phyloP scores from a whole-genome alignment of 257 asterid species.

The Solanum rostratum region DNA sequence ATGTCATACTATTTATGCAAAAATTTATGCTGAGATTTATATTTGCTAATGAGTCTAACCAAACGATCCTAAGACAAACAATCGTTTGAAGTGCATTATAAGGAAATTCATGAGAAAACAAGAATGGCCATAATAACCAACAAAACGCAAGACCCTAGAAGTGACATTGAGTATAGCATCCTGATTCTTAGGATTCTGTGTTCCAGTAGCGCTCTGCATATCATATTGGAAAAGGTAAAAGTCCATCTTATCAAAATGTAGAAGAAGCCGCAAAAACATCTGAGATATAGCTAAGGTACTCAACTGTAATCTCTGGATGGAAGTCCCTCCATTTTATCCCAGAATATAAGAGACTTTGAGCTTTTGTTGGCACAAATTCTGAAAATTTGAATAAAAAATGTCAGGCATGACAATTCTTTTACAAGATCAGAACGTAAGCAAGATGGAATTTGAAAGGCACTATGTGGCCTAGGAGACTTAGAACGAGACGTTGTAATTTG shows the following conservation, averaged over 20 bases:
- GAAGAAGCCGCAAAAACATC: slow-evolving; percentile 3
- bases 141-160: slow-evolving; percentile 48
- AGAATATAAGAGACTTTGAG: slow-evolving; percentile 18
- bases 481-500: too few species aligned
- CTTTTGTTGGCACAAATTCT: slow-evolving; percentile 27
- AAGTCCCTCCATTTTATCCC: slow-evolving; percentile 43
- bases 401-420: neutral
- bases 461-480: too few species aligned
- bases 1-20: neutral
- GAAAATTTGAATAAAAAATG: slow-evolving; percentile 6
- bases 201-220: slow-evolving; percentile 23
- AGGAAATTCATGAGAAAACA: neutral
- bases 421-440: neutral
- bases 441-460: too few species aligned
- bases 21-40: neutral
- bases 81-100: neutral
- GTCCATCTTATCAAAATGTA: neutral
- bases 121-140: slow-evolving; percentile 6
- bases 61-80: neutral
- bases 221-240: slow-evolving; percentile 5
- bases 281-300: slow-evolving; percentile 13
- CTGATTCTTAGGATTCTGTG: slow-evolving; percentile 18
- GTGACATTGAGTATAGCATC: slow-evolving; percentile 55
- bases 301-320: slow-evolving; percentile 28
- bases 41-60: neutral